Evolutionary conservation across 2,329 filamentous ascomycete species (phyloP), one percentile per base, ranked within the genome.

Genomic region (Zarea fungicola): DNA sequence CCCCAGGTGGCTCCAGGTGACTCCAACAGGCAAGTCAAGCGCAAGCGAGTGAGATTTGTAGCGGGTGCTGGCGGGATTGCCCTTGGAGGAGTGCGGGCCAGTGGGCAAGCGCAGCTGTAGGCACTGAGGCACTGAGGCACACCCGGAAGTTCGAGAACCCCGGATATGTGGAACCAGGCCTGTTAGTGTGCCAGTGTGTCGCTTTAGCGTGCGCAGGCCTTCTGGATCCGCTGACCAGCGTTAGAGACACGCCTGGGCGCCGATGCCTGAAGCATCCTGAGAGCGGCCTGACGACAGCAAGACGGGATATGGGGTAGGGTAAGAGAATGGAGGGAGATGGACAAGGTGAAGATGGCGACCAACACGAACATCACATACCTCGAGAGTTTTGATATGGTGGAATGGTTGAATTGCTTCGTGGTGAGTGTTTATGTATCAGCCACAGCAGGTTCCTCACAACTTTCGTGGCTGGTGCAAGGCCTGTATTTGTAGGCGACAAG

Each of bases 111-210:
- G 18, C 18, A 29, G 18, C 28, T 23, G 29, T 31, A 42, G 46
- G 37, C 46, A 42, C 31, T 28, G 10, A 14, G 25, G 25, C 19
- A 18, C 14, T 11, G 10, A 42, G 23, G 40, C 23, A 19, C 23
- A 43, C 32, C 41, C 40, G 8, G 21, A 49, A 41, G 48, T 49
- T 49, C 48, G 48, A 49, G 40, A 43, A 49, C 48, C 41, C 48
- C 41, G 40, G 48, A 49, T 34, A 40, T 49, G 28, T 49, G 48
- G 48, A 36, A 2, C 46, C 48, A 11, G 34, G 28, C 32, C 9
- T 40, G 32, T 37, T 42, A 32, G 40, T 42, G 26, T 42, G 37
- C 37, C n/a, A n/a, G n/a, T n/a, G n/a, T n/a, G n/a, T 40, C 37
- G 37, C 23, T 46, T 47, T 47, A 47, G 44, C 44, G 44, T 46